Conservation (phyloP, 2,329 filamentous ascomycete species). For the Botrytis cinerea region DNA sequence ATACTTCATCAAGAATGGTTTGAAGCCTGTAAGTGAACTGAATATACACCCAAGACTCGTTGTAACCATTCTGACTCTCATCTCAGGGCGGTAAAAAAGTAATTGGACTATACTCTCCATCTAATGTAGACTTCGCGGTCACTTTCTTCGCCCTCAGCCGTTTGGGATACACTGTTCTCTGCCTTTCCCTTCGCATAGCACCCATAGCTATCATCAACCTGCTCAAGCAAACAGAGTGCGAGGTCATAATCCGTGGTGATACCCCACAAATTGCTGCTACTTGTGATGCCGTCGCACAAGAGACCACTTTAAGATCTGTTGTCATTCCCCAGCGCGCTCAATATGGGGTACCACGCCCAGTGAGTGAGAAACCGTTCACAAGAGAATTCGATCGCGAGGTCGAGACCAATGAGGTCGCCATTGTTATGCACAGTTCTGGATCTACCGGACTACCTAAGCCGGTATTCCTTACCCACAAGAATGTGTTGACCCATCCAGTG, state of each 20-base stretch:
- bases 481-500: conserved; percentile 48
- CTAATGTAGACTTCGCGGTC: conserved; percentile 51
- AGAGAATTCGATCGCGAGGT: conserved; percentile 22
- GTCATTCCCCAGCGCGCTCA: conserved; percentile 24
- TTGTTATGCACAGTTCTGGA: conserved; percentile 44
- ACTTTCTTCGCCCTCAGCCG: conserved; percentile 54
- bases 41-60: not conserved
- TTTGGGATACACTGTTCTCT: conserved; percentile 54
- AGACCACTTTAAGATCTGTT: conserved; percentile 21
- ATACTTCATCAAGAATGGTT: conserved; percentile 17
- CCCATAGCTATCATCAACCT: conserved; percentile 51
- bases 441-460: conserved; percentile 64
- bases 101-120: conserved; percentile 37
- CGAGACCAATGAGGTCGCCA: conserved; percentile 24
- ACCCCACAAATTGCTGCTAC: conserved; percentile 16
- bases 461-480: conserved; percentile 57
- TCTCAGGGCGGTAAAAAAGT: conserved; percentile 22
- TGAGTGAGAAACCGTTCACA: conserved; percentile 12
- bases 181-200: conserved; percentile 56
- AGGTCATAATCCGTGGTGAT: conserved; percentile 27
- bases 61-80: not conserved
- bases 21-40: conserved; percentile 25
- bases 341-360: conserved; percentile 21
- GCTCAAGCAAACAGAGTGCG: conserved; percentile 45
- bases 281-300: conserved; percentile 14